Conservation (phyloP, 768 basidiomycete genomes). For the Phylloporus sp. region DNA sequence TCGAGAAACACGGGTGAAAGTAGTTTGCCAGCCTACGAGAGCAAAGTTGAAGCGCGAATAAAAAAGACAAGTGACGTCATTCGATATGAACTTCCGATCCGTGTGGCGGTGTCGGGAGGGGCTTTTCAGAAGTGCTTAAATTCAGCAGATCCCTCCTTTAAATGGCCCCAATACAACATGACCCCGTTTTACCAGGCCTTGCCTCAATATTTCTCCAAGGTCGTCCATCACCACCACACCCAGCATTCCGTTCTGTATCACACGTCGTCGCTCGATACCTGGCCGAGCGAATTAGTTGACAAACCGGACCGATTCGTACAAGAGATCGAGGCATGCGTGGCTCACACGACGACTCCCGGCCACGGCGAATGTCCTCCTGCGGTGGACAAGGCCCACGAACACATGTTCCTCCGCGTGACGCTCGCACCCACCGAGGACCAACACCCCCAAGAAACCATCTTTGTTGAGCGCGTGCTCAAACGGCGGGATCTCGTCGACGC, state of each 20-base stretch:
- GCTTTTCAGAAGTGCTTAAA: background rate
- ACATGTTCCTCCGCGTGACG: conserved; percentile 8
- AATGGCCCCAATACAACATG: no score
- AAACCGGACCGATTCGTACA: conserved; percentile 7
- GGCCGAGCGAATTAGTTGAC: conserved; percentile 2
- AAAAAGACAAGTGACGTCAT: background rate
- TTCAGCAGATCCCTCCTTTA: background rate
- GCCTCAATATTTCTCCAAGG: conserved; percentile 8
- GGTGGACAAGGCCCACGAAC: conserved; percentile 6
- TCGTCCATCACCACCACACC: conserved; percentile 1
- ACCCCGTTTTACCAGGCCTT: no score
- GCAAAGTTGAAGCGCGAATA: no score
- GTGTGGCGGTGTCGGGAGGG: background rate
- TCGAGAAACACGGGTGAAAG: no score
- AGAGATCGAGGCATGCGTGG: conserved; percentile 4
- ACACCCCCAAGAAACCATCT: conserved; percentile 4
- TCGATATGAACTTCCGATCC: background rate
- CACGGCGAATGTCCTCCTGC: background rate
- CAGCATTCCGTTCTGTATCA: conserved; percentile 4
- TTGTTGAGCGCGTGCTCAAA: conserved; percentile 8
- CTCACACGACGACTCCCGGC: conserved; percentile 1
- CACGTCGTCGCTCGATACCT: conserved; percentile 7
- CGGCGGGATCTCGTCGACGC: background rate
- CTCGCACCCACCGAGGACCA: conserved; percentile 2
- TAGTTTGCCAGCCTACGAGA: no score